Base-by-base conservation (phyloP, 345 rosid species). In the Trapa bicornis region DNA sequence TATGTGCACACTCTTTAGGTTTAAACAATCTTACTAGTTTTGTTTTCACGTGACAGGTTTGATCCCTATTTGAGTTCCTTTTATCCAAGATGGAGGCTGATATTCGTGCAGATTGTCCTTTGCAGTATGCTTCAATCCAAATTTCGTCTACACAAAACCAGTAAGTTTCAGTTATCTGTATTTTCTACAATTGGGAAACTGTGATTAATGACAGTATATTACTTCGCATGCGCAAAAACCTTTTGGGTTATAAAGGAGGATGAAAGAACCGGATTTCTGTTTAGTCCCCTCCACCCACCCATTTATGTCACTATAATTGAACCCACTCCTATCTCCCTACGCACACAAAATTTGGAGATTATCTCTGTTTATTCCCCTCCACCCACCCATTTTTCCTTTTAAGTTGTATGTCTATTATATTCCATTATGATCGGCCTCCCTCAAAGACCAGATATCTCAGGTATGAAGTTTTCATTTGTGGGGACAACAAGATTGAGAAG, bases 71-170 rank as follows among this genome's bases (percentile, higher is more conserved):
- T 0, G 3, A 17, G 37, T 32, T 35, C 63, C 37, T 8, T 58
- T 58, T 66, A n/a, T 58, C 70, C 64, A 37, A 38, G 62, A 84
- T 84, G 88, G 86, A 76, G 43, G 75, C 65, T 17, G 75, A 80
- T 15, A 65, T 80, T 61, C 81, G 73, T 68, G 72, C 66, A 37
- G 75, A 72, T 76, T 76, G 80, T 37, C 67, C 77, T 65, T 50
- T 83, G 60, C 82, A 81, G 41, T 81, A 80, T 72, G 87, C 87
- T 14, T 75, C 85, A 32, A 75, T 86, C 73, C 84, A 80, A 69
- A 79, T 86, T 65, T 72, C 73, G 63, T 82, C 82, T 6, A 56
- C 65, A 36, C 75, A 81, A 65, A 77, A 81, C 72, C 77, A 86
- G 90, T 83, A 60, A 29, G 60, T 68, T 45, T 48, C 17, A 14